These are phyloP conservation scores for Arabis hirsuta DNA, from an alignment of 345 rosid genomes.

Conservation along the genomic window DNA sequence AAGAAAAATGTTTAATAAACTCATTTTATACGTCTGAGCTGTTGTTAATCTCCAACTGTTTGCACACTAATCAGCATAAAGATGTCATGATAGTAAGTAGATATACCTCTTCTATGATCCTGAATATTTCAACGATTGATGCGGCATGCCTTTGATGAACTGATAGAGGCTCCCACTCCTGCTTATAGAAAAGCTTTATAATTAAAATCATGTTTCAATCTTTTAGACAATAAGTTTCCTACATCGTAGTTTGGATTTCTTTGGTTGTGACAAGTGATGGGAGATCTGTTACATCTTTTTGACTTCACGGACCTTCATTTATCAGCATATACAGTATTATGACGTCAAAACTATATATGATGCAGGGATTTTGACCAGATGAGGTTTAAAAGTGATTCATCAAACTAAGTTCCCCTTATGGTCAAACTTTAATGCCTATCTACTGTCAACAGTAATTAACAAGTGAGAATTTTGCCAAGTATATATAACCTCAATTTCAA, in stretches of 20 bases:
- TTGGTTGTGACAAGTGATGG: constrained; percentile 10
- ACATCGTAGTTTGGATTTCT: constrained; percentile 3
- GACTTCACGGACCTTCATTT: constrained; percentile 12
- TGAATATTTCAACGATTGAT: constrained; percentile 90
- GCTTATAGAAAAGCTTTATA: constrained; percentile 37
- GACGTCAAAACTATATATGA: constrained; percentile 8
- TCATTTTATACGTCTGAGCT: neutral
- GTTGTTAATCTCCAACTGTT: constrained; percentile 21
- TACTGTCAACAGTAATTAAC: constrained; percentile 26
- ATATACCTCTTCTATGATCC: constrained; percentile 95
- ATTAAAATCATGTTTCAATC: constrained; percentile 25
- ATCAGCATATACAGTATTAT: neutral
- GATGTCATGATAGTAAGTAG: constrained; percentile 15
- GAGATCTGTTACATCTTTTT: constrained; percentile 20
- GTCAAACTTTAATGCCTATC: constrained; percentile 9
- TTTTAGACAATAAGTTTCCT: constrained; percentile 17
- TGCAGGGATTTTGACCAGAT: constrained; percentile 9
- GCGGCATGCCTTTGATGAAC: constrained; percentile 85
- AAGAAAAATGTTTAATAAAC: neutral
- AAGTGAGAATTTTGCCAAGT: constrained; percentile 13
- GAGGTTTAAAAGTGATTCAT: constrained; percentile 17
- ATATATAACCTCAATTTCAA: constrained; percentile 81
- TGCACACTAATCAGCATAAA: constrained; percentile 14
- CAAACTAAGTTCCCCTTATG: constrained; percentile 11
- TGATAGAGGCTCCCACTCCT: constrained; percentile 99